A percentile compares a stretch with the other conserved stretches of the same genome.
Evolutionary conservation across 352 stramenopile genomes (phyloP).

Genomic region (Globisporangium mamillatum): DNA sequence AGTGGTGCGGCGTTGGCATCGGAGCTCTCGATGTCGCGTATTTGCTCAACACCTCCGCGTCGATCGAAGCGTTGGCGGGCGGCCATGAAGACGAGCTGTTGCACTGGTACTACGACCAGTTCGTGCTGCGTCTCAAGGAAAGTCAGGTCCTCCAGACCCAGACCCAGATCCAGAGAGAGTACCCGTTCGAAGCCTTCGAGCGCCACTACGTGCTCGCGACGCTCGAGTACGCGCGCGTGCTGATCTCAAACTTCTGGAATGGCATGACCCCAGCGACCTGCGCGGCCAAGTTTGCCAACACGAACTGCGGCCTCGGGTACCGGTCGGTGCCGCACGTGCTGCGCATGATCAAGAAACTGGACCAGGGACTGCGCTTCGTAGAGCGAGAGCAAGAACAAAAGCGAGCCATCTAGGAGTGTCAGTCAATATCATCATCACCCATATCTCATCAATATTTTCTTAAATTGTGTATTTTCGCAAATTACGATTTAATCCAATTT

Average conservation of each 20-base stretch:
- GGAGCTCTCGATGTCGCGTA: conserved; percentile 66
- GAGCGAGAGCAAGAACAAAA: conserved; percentile 47
- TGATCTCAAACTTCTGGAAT: conserved; percentile 67
- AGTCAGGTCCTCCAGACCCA: conserved; percentile 9
- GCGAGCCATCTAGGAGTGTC: not conserved
- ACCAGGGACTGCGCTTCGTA: conserved; percentile 32
- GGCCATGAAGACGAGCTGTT: conserved; percentile 36
- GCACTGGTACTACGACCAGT: conserved; percentile 50
- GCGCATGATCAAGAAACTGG: conserved; percentile 50
- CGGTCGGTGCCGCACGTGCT: conserved; percentile 60
- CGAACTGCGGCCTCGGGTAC: conserved; percentile 73
- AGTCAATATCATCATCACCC: not conserved
- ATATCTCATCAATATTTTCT: not conserved
- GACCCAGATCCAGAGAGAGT: conserved; percentile 18
- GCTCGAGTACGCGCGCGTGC: conserved; percentile 61
- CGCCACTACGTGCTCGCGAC: conserved; percentile 58
- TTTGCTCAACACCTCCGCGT: conserved; percentile 64
- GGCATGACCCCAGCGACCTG: conserved; percentile 47
- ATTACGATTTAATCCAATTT: not conserved
- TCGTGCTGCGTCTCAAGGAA: conserved; percentile 17
- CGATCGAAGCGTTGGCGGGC: conserved; percentile 35
- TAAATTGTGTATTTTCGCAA: not conserved
- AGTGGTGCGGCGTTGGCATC: conserved; percentile 63
- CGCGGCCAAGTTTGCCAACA: conserved; percentile 32
- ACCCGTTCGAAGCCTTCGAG: conserved; percentile 50